Conservation (phyloP, 2,329 filamentous ascomycete species). For the Cladorrhinum sp. region DNA sequence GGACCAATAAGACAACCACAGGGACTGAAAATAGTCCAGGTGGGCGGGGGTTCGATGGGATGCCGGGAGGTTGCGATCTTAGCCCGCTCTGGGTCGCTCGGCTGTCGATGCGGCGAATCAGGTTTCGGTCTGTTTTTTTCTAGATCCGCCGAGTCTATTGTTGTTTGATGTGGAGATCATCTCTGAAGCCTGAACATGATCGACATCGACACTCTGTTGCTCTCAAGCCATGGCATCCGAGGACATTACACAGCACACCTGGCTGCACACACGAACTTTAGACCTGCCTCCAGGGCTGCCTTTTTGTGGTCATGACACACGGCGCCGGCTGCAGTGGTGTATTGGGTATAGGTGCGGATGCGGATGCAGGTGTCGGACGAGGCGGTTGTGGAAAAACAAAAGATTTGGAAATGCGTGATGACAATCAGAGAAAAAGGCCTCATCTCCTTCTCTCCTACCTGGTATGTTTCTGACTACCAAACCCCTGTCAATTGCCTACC, state of each 20-base stretch:
- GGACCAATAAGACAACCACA: conserved; percentile 5
- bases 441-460: background rate
- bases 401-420: background rate
- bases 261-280: too few relatives aligned
- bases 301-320: background rate
- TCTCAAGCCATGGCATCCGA: background rate
- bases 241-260: background rate
- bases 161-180: background rate
- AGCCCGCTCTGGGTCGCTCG: conserved; percentile 1
- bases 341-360: background rate
- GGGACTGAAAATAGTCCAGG: conserved; percentile 6
- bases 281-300: background rate
- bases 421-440: background rate
- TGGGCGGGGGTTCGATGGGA: background rate
- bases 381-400: background rate
- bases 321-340: background rate
- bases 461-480: background rate
- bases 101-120: conserved; percentile 13
- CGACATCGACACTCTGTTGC: background rate
- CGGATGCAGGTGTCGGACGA: background rate
- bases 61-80: conserved; percentile 7
- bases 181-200: background rate
- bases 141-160: background rate
- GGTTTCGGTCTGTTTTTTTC: conserved; percentile 4
- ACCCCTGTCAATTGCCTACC: background rate